Evolutionary conservation across 495 filamentous ascomycete species (phyloP).

Genomic region (Penicillium simplicissimum): DNA sequence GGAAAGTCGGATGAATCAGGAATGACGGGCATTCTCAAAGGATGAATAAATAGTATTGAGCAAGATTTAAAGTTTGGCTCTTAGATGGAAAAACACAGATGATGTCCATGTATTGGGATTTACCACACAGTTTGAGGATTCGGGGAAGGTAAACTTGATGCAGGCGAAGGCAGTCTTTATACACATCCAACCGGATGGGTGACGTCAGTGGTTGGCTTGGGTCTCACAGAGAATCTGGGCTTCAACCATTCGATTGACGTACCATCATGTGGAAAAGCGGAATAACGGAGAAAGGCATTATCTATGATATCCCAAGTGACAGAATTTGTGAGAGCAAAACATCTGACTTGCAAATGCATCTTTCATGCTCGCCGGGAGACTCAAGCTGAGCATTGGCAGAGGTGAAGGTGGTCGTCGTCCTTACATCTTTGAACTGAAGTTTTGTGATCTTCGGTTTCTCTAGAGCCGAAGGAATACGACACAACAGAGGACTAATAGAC

Average conservation of each 20-base stretch:
- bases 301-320: too few species aligned
- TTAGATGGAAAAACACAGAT: not conserved
- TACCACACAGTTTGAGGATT: not conserved
- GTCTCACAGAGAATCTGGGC: not conserved
- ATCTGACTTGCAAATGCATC: too few species aligned
- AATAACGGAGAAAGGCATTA: too few species aligned
- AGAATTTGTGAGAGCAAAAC: too few species aligned
- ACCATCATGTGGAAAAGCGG: not conserved
- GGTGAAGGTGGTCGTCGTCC: too few species aligned
- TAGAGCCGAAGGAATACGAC: too few species aligned
- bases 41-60: not conserved
- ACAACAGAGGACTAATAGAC: too few species aligned
- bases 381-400: too few species aligned
- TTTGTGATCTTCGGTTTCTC: too few species aligned
- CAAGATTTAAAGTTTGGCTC: not conserved
- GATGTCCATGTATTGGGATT: not conserved
- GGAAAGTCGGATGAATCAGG: slow-evolving; percentile 33
- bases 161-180: not conserved
- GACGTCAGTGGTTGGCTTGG: slow-evolving; percentile 25
- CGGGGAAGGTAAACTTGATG: not conserved
- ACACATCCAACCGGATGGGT: slow-evolving; percentile 23
- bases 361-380: too few species aligned
- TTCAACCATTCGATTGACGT: not conserved
- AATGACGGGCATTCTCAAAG: slow-evolving; percentile 38
- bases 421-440: too few species aligned